Evolutionary conservation across 164 flowering plant genomes (phyloP), one percentile per base, ranked within the genome.

Genomic region (Hamamelis virginiana): DNA sequence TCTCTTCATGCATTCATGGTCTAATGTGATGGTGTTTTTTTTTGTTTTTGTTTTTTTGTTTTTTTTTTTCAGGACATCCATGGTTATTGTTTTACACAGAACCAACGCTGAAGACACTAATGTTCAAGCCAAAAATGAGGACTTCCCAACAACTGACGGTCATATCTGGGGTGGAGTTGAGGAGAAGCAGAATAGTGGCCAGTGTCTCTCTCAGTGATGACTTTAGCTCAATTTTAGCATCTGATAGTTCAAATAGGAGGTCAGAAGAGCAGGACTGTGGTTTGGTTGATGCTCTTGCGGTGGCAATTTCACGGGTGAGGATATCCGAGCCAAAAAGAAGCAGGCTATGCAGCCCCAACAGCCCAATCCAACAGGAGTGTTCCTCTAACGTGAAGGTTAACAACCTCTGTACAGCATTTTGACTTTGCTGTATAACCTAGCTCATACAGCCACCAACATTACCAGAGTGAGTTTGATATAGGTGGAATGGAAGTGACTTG

Each of bases 331-430:
- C 55, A 16, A 51, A 51, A 21, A 51, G 55, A 51, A 51, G 55
- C 21, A 51, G 19, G 55, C 21, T 51, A 18, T 51, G 55, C 21
- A 18, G 21, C n/a, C 55, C 55, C 18, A 51, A 0, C 55, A 51
- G 8, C 55, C 55, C 55, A 9, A 18, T 51, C 55, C 55, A 51
- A 18, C 55, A 51, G 18, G 55, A 51, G n/a, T 51, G 55, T 51
- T 18, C 55, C 55, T 51, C 55, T 51, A 51, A 51, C 55, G 18
- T 51, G 6, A 51, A 51, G 55, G 55, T 51, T 51, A 51, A 51
- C 55, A 18, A 51, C 55, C 55, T 51, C 22, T 51, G 55, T 51
- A 8, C 55, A 51, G 55, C 55, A n/a, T 51, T 51, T 51, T 51
- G 55, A 51, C 18, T n/a, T 1, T 51, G 21, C 55, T 51, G 19